Base-by-base conservation (phyloP, 768 basidiomycete genomes). In the Mycena polygramma region DNA sequence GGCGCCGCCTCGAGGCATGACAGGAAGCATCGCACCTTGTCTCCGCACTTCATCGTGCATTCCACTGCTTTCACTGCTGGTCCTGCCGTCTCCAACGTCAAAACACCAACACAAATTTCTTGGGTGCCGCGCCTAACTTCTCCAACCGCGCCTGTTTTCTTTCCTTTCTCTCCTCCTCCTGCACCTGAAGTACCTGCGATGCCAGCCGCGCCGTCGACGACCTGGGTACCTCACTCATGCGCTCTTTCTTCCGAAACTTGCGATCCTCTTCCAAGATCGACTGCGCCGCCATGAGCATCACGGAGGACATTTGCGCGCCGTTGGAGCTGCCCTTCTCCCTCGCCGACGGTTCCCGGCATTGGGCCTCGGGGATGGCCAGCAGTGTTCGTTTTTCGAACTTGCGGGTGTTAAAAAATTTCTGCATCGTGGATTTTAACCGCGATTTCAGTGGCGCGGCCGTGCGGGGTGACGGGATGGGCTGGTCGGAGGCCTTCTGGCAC, bases 181-280 rank as follows among this genome's bases (percentile, higher is more conserved):
- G 64, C 36, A 0, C 51, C 45, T 52, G 26, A 22, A 48, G 53
- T 48, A 46, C 49, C 49, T 52, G 63, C 54, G 54, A 26, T 22
- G 46, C 57, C 15, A 65, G 15, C 17, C 67, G 55, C 71, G 65
- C 68, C 57, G 58, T 41, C 37, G 63, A 62, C 71, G 63, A 52
- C 61, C 20, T 30, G 26, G 36, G 19, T 48, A 35, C 13, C 53
- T 63, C 46, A 13, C 49, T 46, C 49, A 68, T 9, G 7, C 63
- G 58, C 60, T 61, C 59, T 64, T 73, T 70, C 41, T 67, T 70
- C n/a, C 64, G 49, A 57, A 63, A 60, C 37, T 70, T 66, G 5
- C 53, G 24, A 22, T 67, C 69, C 51, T 73, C 72, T 45, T 63
- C 46, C 17, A 67, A 45, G 0, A 73, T 19, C 24, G 72, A 67